These are phyloP conservation scores for Talaromyces thailandensis DNA, from an alignment of 495 filamentous ascomycete species.

Conservation along the genomic window DNA sequence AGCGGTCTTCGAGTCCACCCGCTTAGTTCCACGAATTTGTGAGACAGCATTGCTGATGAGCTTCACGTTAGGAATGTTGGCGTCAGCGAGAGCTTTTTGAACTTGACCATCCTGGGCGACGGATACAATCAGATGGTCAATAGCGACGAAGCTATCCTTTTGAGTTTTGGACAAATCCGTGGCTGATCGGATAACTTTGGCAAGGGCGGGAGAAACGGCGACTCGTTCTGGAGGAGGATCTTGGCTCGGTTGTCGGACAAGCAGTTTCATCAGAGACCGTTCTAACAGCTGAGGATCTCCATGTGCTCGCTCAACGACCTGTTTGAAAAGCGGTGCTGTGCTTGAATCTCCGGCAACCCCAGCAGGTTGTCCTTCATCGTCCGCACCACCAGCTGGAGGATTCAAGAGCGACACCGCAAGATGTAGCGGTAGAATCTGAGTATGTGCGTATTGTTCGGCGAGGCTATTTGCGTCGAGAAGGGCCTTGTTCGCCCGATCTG, in stretches of 20 bases:
- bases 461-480: constrained; percentile 76
- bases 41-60: constrained; percentile 79
- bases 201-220: constrained; percentile 68
- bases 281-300: constrained; percentile 86
- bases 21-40: constrained; percentile 80
- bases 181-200: constrained; percentile 71
- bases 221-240: constrained; percentile 87
- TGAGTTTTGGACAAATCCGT: constrained; percentile 92
- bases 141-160: constrained; percentile 87
- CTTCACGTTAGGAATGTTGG: constrained; percentile 87
- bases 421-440: constrained; percentile 82
- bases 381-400: constrained; percentile 64
- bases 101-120: constrained; percentile 71
- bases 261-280: constrained; percentile 76
- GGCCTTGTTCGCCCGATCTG: constrained; percentile 81
- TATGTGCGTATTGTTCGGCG: constrained; percentile 79
- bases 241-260: constrained; percentile 87
- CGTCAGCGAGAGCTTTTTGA: constrained; percentile 64
- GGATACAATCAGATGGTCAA: constrained; percentile 85
- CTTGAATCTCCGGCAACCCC: constrained; percentile 44
- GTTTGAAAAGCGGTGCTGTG: constrained; percentile 71
- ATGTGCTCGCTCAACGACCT: constrained; percentile 88
- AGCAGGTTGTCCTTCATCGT: constrained; percentile 61
- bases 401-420: constrained; percentile 83
- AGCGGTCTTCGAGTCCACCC: constrained; percentile 91